Conservation (phyloP, 2,329 filamentous ascomycete genomes). For the Ceratocystis lukuohia region DNA sequence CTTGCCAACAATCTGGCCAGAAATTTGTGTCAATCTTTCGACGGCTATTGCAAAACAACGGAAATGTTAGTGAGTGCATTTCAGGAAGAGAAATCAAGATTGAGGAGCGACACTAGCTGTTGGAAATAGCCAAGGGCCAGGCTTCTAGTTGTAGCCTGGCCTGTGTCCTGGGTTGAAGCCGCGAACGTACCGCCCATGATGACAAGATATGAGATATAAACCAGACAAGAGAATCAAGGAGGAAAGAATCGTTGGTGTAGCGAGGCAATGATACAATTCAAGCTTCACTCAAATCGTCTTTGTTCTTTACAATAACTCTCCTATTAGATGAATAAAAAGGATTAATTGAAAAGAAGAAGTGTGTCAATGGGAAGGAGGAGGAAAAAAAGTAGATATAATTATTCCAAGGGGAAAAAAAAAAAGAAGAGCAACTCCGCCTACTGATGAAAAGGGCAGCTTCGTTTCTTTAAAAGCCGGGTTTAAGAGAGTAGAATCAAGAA, state of each 20-base stretch:
- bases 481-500: no score
- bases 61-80: background rate
- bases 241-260: background rate
- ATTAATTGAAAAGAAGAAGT: no score
- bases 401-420: background rate
- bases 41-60: constrained; percentile 31
- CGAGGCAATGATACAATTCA: no score
- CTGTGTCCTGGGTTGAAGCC: background rate
- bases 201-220: background rate
- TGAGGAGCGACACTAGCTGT: background rate
- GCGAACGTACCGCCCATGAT: constrained; percentile 17
- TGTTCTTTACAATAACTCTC: no score
- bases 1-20: constrained; percentile 50
- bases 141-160: no score
- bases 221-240: background rate
- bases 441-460: no score
- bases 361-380: no score
- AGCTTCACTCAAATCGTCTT: no score
- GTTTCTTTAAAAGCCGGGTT: no score
- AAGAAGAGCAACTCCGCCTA: background rate
- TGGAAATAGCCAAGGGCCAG: no score
- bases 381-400: background rate
- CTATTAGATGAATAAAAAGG: no score
- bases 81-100: background rate
- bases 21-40: constrained; percentile 46